Conservation (phyloP, 345 rosid species). For the Erucastrum elatum region DNA sequence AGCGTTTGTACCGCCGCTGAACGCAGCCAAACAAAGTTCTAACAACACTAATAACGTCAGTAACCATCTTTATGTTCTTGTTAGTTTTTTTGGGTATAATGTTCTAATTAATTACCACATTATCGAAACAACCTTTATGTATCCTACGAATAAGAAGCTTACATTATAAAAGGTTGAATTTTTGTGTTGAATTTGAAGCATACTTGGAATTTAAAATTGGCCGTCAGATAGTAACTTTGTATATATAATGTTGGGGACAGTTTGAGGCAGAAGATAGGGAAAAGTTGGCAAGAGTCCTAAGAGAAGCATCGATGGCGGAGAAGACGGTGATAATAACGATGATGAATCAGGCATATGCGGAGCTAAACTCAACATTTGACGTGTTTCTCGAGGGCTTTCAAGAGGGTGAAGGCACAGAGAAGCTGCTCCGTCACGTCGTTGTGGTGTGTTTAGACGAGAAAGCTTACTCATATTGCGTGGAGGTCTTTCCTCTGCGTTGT, state of each 20-base stretch:
- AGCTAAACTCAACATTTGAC: conserved; percentile 49
- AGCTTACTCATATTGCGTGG: conserved; percentile 48
- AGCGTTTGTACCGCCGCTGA: conserved; percentile 2
- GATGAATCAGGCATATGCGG: conserved; percentile 58
- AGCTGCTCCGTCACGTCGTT: conserved; percentile 49
- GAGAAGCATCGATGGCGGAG: conserved; percentile 24
- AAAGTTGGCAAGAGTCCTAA: conserved; percentile 12
- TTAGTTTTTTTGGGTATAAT: too few relatives aligned
- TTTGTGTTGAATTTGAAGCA: background rate
- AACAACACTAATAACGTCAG: conserved; percentile 11
- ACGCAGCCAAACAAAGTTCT: background rate
- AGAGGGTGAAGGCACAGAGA: conserved; percentile 41
- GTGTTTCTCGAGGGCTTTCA: conserved; percentile 53
- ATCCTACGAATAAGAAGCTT: too few relatives aligned
- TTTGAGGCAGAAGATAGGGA: conserved; percentile 3
- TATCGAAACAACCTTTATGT: too few relatives aligned
- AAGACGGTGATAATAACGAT: conserved; percentile 62
- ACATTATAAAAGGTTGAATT: too few relatives aligned
- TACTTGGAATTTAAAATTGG: background rate
- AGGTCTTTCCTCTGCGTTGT: conserved; percentile 45
- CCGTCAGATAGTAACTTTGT: background rate
- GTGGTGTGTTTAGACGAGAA: conserved; percentile 49
- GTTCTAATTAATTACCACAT: too few relatives aligned
- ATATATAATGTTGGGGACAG: background rate
- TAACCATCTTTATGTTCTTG: background rate